Evolutionary conservation across 805 yeast genomes (phyloP), one percentile per base, ranked within the genome.

Genomic region (Babjeviella inositovora): DNA sequence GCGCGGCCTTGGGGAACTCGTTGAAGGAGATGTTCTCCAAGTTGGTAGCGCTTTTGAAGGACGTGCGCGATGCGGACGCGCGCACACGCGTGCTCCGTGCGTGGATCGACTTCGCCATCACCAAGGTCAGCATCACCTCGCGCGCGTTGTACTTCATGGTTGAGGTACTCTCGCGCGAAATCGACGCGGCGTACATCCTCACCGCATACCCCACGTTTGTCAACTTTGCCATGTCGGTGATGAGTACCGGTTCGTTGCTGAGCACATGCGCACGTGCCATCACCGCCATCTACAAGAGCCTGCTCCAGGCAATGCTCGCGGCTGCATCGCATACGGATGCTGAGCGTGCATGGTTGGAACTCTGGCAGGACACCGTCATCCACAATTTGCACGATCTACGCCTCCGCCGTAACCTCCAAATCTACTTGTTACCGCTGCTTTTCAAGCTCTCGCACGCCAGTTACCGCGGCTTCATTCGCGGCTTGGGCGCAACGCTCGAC

Each of bases 1-100:
- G 75, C 4, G 68, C 77, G 2, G 71, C 92, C 0, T 42, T 79
- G 14, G 68, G 74, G 5, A 79, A 75, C 37, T 72, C 92, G 0
- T 41, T 80, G 24, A 62, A 56, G 25, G 77, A 69, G 15, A 37
- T 82, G 21, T 61, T 81, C 22, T 25, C 41, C 3, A 80, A 73
- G 33, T 37, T 73, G 23, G 40, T 73, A 7, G 30, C 35, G 2
- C 49, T 69, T 12, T 23, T 62, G 19, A 47, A 48, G 16, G 30
- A 32, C 10, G 30, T 46, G 21, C 33, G 37, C 19, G 24, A 32
- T 8, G 24, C 20, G 20, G 27, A 28, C 10, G 26, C n/a, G n/a
- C n/a, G n/a, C n/a, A n/a, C n/a, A n/a, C n/a, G n/a, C n/a, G 8
- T 4, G 27, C 14, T 8, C 10, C 36, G 19, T 24, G 40, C 11